Base-by-base conservation (phyloP, 345 rosid species). In the Dipteronia sinensis region DNA sequence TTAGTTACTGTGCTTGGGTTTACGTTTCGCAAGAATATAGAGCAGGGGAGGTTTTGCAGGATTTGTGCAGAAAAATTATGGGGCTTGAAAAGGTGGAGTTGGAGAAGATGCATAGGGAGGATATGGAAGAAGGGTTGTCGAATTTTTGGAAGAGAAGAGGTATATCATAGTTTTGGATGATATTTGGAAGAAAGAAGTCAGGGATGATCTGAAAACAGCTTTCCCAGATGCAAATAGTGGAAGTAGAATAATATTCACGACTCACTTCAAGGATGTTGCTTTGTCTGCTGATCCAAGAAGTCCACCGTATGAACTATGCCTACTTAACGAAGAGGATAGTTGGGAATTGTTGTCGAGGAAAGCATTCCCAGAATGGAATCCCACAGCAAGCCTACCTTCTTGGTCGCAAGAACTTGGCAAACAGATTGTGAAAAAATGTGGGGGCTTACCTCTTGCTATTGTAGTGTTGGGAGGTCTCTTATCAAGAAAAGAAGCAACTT, bases 251-350 rank as follows among this genome's bases (percentile, higher is more conserved):
- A 22, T 82, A 46, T 70, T 78, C 49, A 74, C 77, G 0, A 74
- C 77, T 9, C 70, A 77, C 7, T 69, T 70, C 71, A 82, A 72
- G 71, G 81, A 82, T 22, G 77, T 82, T 34, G 81, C 82, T 58
- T 55, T 65, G 40, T 42, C 70, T 69, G 77, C 76, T 58, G 81
- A 82, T 82, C 74, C 79, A 12, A 38, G 49, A 49, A 74, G 65
- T 42, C 46, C 44, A n/a, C 84, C 65, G 16, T 71, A 73, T 69
- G 79, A 74, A 58, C 65, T 29, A 29, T 74, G 40, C 38, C 70
- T 75, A 20, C 64, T 82, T 13, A 69, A 25, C 65, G 65, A 78
- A 63, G 84, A 67, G 53, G 76, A 82, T 67, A 70, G 84, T 72
- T 75, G 76, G 79, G 53, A 78, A 59, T 66, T 78, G 20, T 66